Conservation (phyloP, 2,329 filamentous ascomycete species). For the Neofusicoccum kwambonambiense region DNA sequence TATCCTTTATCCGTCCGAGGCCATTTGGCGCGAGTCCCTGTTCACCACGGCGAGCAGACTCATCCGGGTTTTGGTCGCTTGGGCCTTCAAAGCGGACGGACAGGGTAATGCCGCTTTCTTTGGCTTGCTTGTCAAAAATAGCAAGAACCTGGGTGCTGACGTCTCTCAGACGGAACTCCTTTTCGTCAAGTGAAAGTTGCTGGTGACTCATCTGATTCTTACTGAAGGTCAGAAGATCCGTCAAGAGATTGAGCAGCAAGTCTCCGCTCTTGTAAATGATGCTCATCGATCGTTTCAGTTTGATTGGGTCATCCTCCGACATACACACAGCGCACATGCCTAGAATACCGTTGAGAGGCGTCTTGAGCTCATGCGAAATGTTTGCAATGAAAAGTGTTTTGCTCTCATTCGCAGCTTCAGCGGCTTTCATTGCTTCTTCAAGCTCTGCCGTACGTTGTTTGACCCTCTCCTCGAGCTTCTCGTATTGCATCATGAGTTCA, state of each 20-base stretch:
- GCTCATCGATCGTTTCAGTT: constrained; percentile 79
- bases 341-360: constrained; percentile 86
- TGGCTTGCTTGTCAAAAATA: constrained; percentile 88
- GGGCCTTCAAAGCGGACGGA: constrained; percentile 67
- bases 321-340: constrained; percentile 93
- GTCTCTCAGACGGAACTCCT: constrained; percentile 81
- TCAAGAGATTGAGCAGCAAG: constrained; percentile 78
- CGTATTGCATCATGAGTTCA: constrained; percentile 83
- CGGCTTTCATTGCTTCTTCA: constrained; percentile 85
- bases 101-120: constrained; percentile 74
- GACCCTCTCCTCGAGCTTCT: constrained; percentile 79
- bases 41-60: constrained; percentile 34
- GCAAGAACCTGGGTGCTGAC: constrained; percentile 77
- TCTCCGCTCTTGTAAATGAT: constrained; percentile 89
- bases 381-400: constrained; percentile 98
- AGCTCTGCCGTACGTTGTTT: constrained; percentile 78
- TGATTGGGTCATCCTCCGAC: constrained; percentile 77
- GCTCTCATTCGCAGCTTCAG: constrained; percentile 92
- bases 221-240: constrained; percentile 87
- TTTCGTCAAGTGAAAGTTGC: constrained; percentile 76
- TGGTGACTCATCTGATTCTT: constrained; percentile 87
- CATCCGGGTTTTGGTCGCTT: constrained; percentile 38
- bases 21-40: constrained; percentile 62
- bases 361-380: constrained; percentile 84
- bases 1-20: constrained; percentile 71